Evolutionary conservation across 805 yeast species (phyloP).

Genomic region (Lipomyces yamadae): DNA sequence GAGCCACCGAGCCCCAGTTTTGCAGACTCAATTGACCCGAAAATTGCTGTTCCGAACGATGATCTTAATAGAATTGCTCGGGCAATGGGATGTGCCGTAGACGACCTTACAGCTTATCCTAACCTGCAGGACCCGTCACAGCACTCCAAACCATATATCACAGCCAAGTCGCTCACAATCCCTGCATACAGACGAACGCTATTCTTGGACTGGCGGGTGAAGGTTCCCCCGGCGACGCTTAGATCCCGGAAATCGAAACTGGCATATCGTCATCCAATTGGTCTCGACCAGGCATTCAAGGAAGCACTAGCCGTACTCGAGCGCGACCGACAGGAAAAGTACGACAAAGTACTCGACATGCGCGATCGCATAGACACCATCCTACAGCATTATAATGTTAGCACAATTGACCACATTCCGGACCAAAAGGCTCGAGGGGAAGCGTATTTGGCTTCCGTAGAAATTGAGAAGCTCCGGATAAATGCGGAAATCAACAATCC

Average conservation of each 20-base stretch:
- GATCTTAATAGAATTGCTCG: conserved; percentile 14
- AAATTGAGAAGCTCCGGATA: conserved; percentile 47
- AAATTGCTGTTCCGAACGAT: neutral
- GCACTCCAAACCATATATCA: conserved; percentile 10
- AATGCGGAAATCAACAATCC: conserved; percentile 80
- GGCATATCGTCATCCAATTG: conserved; percentile 64
- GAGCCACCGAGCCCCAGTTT: conserved; percentile 9
- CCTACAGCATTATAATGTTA: conserved; percentile 14
- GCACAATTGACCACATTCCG: conserved; percentile 7
- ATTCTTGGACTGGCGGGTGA: conserved; percentile 24
- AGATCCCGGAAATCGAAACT: conserved; percentile 12
- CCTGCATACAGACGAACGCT: conserved; percentile 24
- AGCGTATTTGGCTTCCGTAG: conserved; percentile 14
- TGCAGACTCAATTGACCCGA: conserved; percentile 13
- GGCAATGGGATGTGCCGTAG: conserved; percentile 31
- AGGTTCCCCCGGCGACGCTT: conserved; percentile 23
- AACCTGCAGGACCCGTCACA: conserved; percentile 8
- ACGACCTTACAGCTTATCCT: conserved; percentile 28
- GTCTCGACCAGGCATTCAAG: conserved; percentile 68
- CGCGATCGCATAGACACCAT: conserved; percentile 20
- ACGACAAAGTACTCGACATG: conserved; percentile 17
- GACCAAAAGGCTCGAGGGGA: conserved; percentile 14
- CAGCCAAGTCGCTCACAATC: conserved; percentile 23
- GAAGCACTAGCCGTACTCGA: conserved; percentile 62
- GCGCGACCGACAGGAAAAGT: conserved; percentile 41